Evolutionary conservation across 257 asterid genomes (phyloP), one percentile per base, ranked within the genome.

Genomic region (Nicotiana noctiflora): DNA sequence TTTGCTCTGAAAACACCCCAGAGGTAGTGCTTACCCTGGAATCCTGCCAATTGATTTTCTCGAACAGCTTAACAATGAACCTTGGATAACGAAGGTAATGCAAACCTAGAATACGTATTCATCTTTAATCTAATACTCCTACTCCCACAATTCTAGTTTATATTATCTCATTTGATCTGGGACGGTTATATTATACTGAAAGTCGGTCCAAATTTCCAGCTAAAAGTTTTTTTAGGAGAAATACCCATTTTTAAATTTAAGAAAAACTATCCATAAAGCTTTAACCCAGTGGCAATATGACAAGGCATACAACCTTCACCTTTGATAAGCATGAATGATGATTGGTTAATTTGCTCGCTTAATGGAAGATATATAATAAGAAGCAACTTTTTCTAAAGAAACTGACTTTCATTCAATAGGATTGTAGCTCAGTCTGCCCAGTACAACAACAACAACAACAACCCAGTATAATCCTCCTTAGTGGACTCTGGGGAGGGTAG

Each of bases 1-100:
- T 86, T 88, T 55, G 82, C 87, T 80, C 90, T 86, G 81, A 94
- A 94, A 67, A 93, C 97, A 1, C 97, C 98, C 98, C 97, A 94
- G 23, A 94, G 87, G 79, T 88, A 94, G 76, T 86, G 86, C 77
- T 90, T 89, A 11, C 88, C 86, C 63, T 83, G 86, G 68, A 89
- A 94, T 85, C 87, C 97, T 94, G 97, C 87, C 87, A 67, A 83
- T 53, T 10, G 14, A 46, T 15, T 44, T 63, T 25, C 37, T 56
- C 81, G 64, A 85, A 62, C 34, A 21, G 19, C 29, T 80, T 74
- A 77, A 37, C 32, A 68, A 19, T 56, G 7, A 27, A 29, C 15
- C 81, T 40, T 60, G 23, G 40, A 79, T 61, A 32, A 76, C 70
- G 19, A 70, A 15, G 37, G 63, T 61, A 65, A 64, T 2, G 17